Evolutionary conservation across 768 basidiomycete species (phyloP).

Genomic region (Boletus pseudo-olivaceus): DNA sequence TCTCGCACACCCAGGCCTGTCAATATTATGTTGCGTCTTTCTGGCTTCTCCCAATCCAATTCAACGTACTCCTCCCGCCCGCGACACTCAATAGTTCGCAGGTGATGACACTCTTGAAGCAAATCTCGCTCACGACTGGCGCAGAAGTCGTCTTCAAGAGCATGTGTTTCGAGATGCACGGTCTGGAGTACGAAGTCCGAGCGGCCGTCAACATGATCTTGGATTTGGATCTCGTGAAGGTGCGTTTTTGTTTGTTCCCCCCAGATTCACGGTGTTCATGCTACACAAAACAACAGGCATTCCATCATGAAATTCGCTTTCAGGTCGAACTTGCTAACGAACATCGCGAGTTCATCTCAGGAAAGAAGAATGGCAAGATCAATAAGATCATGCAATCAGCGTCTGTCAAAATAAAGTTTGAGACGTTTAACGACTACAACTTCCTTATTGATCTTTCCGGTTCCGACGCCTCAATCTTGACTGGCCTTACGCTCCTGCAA

Average conservation of each 20-base stretch:
- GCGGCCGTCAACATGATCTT: slow-evolving; percentile 80
- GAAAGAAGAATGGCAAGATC: slow-evolving; percentile 99
- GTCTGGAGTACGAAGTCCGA: slow-evolving; percentile 87
- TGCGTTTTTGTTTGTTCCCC: slow-evolving; percentile 26
- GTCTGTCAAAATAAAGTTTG: slow-evolving; percentile 97
- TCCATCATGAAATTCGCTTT: slow-evolving; percentile 97
- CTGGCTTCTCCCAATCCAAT: slow-evolving; percentile 92
- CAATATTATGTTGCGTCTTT: slow-evolving; percentile 96
- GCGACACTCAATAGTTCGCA: slow-evolving; percentile 77
- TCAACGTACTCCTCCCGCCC: slow-evolving; percentile 86
- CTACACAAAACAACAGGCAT: slow-evolving; percentile 47
- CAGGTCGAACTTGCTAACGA: slow-evolving; percentile 98
- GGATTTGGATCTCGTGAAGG: slow-evolving; percentile 91
- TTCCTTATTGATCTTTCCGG: slow-evolving; percentile 92
- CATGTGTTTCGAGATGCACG: slow-evolving; percentile 97
- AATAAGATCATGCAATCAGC: slow-evolving; percentile 99
- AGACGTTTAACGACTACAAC: slow-evolving; percentile 95
- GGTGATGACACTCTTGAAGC: slow-evolving; percentile 80
- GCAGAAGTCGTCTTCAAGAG: slow-evolving; percentile 96
- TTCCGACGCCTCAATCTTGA: slow-evolving; percentile 77
- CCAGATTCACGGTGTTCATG: neutral
- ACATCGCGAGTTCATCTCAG: slow-evolving; percentile 96
- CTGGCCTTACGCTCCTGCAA: slow-evolving; percentile 85
- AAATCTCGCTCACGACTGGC: slow-evolving; percentile 81
- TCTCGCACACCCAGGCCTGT: slow-evolving; percentile 60